These are phyloP conservation scores for Crataegus laevigata DNA, from an alignment of 306 rosid genomes.

Conservation along the genomic window DNA sequence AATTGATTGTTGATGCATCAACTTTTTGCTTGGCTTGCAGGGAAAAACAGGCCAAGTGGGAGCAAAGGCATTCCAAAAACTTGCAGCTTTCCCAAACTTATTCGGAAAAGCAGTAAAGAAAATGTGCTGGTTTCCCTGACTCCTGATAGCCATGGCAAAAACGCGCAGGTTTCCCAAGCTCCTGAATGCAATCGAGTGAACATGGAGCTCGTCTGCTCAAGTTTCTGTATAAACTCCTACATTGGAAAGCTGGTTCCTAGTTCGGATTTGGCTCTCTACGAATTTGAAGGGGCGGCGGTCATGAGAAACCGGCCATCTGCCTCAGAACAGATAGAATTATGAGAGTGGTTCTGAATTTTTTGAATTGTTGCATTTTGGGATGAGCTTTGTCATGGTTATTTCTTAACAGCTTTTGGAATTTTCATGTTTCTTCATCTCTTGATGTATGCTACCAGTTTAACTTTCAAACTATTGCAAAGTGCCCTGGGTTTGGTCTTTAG, in stretches of 20 bases:
- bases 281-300: too few species aligned
- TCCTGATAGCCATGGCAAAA: neutral
- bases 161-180: neutral
- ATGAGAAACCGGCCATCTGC: too few species aligned
- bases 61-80: neutral
- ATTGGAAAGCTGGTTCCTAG: neutral
- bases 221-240: neutral
- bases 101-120: neutral
- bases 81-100: neutral
- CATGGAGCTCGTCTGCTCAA: neutral
- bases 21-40: slow-evolving; percentile 28
- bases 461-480: too few species aligned
- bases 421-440: too few species aligned
- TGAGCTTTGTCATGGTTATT: too few species aligned
- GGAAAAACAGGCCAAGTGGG: slow-evolving; percentile 10
- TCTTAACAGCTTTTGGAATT: too few species aligned
- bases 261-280: too few species aligned
- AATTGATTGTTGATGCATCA: neutral
- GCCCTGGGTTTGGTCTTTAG: too few species aligned
- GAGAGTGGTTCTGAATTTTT: too few species aligned
- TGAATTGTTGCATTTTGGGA: too few species aligned
- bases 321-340: too few species aligned
- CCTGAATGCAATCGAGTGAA: neutral
- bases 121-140: neutral
- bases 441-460: too few species aligned